These are phyloP conservation scores for Teunomyces panamensis DNA, from an alignment of 805 yeast genomes.

Conservation along the genomic window DNA sequence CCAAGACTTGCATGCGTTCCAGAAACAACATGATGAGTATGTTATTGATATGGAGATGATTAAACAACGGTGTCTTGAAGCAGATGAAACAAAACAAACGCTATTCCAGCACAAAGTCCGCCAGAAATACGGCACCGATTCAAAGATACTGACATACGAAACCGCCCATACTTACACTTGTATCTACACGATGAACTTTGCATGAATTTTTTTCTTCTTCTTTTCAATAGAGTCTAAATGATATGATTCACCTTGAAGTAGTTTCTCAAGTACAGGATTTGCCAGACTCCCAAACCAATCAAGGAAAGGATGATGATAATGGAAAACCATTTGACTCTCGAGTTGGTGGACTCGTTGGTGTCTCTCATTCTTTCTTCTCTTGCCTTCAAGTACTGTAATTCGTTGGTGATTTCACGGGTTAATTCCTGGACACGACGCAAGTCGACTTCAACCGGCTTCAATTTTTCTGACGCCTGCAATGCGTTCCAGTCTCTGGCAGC, in stretches of 20 bases:
- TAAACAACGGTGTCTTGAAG: background rate
- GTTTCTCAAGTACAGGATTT: slow-evolving; percentile 84
- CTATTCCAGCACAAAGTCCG: background rate
- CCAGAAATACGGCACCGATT: background rate
- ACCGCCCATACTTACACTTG: background rate
- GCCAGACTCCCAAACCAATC: slow-evolving; percentile 85
- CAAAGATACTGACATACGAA: background rate
- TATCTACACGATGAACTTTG: background rate
- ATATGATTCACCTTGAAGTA: slow-evolving; percentile 87
- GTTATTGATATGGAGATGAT: background rate
- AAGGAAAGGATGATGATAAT: slow-evolving; percentile 64
- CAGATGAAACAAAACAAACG: background rate
- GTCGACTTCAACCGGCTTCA: slow-evolving; percentile 90
- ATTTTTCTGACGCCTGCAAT: slow-evolving; percentile 85
- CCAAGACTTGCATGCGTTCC: slow-evolving; percentile 2
- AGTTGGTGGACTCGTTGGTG: slow-evolving; percentile 94
- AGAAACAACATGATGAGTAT: background rate
- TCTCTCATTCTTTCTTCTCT: slow-evolving; percentile 94
- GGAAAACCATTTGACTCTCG: slow-evolving; percentile 88
- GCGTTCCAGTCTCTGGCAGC: slow-evolving; percentile 98
- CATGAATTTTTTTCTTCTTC: background rate
- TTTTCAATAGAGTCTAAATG: slow-evolving; percentile 32
- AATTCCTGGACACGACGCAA: slow-evolving; percentile 83
- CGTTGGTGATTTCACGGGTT: slow-evolving; percentile 75
- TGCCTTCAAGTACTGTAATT: slow-evolving; percentile 75